Evolutionary conservation across 257 asterid species (phyloP).

Genomic region (Solanum chmielewskii): DNA sequence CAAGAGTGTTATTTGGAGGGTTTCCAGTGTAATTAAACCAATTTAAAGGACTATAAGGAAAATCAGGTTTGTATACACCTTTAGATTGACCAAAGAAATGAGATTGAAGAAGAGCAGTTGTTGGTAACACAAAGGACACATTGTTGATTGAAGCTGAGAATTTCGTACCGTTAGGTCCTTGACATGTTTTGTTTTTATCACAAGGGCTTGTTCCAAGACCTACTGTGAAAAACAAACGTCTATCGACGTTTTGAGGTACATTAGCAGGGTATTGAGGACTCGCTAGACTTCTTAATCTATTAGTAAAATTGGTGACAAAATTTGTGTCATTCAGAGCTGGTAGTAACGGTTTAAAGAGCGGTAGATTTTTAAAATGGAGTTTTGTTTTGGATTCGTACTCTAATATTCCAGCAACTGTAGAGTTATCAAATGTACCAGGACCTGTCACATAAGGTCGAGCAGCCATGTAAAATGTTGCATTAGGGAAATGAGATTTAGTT

Average conservation of each 20-base stretch:
- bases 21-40: constrained; percentile 50
- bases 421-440: constrained; percentile 40
- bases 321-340: constrained; percentile 43
- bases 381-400: constrained; percentile 22
- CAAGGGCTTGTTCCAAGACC: constrained; percentile 51
- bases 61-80: constrained; percentile 30
- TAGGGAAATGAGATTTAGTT: constrained; percentile 25
- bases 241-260: constrained; percentile 32
- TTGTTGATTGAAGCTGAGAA: constrained; percentile 46
- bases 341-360: constrained; percentile 20
- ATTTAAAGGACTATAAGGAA: constrained; percentile 28
- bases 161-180: constrained; percentile 49
- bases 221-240: constrained; percentile 34
- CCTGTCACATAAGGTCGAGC: constrained; percentile 53
- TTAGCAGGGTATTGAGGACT: constrained; percentile 39
- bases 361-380: constrained; percentile 15
- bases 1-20: constrained; percentile 45
- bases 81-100: constrained; percentile 31
- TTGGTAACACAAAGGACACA: constrained; percentile 31
- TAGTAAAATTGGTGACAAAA: constrained; percentile 28
- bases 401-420: constrained; percentile 42
- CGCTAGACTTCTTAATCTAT: constrained; percentile 30
- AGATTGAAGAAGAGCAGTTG: constrained; percentile 41
- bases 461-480: constrained; percentile 34
- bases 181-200: constrained; percentile 30